phyloP scores from a whole-genome alignment of 1,139 yeast genomes.

The Blastobotrys arbuscula region DNA sequence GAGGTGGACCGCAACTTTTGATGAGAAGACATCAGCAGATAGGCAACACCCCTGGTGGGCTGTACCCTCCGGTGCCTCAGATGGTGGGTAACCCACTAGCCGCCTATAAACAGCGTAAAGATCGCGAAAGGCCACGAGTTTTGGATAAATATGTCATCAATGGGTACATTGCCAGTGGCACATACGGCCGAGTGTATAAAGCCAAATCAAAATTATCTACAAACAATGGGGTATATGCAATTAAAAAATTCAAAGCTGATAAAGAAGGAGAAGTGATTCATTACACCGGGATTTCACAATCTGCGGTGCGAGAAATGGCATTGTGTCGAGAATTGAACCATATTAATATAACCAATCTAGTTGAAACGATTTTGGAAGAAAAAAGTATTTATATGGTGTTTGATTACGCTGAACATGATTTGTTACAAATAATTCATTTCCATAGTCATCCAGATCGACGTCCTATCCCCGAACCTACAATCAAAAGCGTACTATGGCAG shows the following conservation, averaged over 20 bases:
- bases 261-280: constrained; percentile 85
- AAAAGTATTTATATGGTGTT: constrained; percentile 92
- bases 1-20: no score
- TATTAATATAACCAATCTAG: constrained; percentile 69
- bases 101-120: constrained; percentile 49
- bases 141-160: constrained; percentile 76
- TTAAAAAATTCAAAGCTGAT: constrained; percentile 91
- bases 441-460: constrained; percentile 86
- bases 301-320: constrained; percentile 96
- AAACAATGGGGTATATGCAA: constrained; percentile 46
- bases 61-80: constrained; percentile 17
- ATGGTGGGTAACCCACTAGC: constrained; percentile 34
- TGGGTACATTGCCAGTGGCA: constrained; percentile 98
- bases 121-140: constrained; percentile 62
- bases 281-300: constrained; percentile 93
- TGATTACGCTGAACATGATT: constrained; percentile 93
- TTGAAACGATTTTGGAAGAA: constrained; percentile 83
- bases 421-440: constrained; percentile 85
- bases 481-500: constrained; percentile 87
- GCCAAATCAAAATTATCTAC: constrained; percentile 45
- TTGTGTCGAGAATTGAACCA: constrained; percentile 82
- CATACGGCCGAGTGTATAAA: constrained; percentile 93
- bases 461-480: constrained; percentile 68
- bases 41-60: not conserved
- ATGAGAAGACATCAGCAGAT: constrained; percentile 3